Base-by-base conservation (phyloP, 2,329 filamentous ascomycete genomes). In the Verticillium nonalfalfae region DNA sequence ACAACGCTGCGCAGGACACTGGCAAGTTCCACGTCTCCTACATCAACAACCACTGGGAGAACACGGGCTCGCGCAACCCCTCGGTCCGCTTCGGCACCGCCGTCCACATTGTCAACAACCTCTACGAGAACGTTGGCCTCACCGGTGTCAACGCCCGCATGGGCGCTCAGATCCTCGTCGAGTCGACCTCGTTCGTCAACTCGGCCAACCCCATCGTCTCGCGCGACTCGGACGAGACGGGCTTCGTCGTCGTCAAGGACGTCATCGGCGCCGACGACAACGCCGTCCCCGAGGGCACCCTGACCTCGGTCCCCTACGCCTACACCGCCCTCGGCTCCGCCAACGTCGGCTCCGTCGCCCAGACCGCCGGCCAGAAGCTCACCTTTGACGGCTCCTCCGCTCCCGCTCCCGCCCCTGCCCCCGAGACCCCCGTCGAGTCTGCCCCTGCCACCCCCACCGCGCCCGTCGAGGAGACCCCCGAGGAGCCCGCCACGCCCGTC, bases 51-150 rank as follows among this genome's bases (percentile, higher is more conserved):
- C 78, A 84, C 78, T 89, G 80, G 79, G 69, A 70, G 66, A 87
- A 89, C 77, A 73, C 88, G 70, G 85, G 87, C 79, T 86, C 83
- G 7, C 86, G 87, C 60, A 77, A 75, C 0, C 87, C 88, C 4
- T 84, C 81, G 3, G 71, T 89, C 71, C 85, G 87, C 66, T 90
- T 90, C 75, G 87, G 87, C 34, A 88, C 84, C 52, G 84, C 83
- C 52, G 84, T 67, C 65, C 87, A 90, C 74, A 72, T 81, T 33
- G 68, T 84, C 69, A 85, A 80, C 77, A 86, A 84, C 78, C 70
- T 68, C 65, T 80, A 77, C 72, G 77, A 76, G 70, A 72, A 73
- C 66, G 67, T 79, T 65, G 70, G 75, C 58, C 65, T 59, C 58
- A 75, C 72, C 55, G 79, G 81, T 57, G 79, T 87, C 75, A 85